Conservation (phyloP, 495 filamentous ascomycete genomes). For the Penicillium antarcticum region DNA sequence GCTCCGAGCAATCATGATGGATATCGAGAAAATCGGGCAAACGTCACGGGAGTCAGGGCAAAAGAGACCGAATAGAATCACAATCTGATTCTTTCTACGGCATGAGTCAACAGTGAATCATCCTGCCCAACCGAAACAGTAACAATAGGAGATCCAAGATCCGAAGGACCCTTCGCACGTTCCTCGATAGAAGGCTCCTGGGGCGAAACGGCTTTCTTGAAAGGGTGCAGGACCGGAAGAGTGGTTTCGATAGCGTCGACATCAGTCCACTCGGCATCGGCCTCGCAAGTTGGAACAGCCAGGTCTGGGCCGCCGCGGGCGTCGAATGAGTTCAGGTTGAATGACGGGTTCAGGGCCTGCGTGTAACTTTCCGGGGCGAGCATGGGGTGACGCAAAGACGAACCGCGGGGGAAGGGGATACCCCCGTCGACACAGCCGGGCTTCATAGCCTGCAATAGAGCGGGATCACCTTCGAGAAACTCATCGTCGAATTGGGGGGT, state of each 20-base stretch:
- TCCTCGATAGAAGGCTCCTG: neutral
- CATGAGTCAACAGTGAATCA: too few relatives aligned
- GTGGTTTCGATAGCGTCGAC: slow-evolving; percentile 2
- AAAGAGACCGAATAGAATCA: too few relatives aligned
- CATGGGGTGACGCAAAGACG: neutral
- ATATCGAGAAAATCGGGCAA: too few relatives aligned
- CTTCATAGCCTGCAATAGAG: neutral
- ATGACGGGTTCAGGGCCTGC: neutral
- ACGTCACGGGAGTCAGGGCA: too few relatives aligned
- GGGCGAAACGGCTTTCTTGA: neutral
- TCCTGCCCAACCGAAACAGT: too few relatives aligned
- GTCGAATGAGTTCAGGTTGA: neutral
- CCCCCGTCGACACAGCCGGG: too few relatives aligned
- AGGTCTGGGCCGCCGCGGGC: neutral
- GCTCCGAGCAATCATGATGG: too few relatives aligned
- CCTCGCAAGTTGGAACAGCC: neutral
- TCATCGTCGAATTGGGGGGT: slow-evolving; percentile 1
- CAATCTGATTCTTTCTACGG: too few relatives aligned
- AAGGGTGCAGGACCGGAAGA: neutral
- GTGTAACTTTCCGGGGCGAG: neutral
- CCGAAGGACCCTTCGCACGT: too few relatives aligned
- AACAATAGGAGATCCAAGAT: too few relatives aligned
- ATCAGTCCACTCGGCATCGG: slow-evolving; percentile 3
- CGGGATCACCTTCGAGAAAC: neutral
- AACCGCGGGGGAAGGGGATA: neutral